These are phyloP conservation scores for Vanrija sp. DNA, from an alignment of 1,284 basidiomycete genomes.

Conservation along the genomic window DNA sequence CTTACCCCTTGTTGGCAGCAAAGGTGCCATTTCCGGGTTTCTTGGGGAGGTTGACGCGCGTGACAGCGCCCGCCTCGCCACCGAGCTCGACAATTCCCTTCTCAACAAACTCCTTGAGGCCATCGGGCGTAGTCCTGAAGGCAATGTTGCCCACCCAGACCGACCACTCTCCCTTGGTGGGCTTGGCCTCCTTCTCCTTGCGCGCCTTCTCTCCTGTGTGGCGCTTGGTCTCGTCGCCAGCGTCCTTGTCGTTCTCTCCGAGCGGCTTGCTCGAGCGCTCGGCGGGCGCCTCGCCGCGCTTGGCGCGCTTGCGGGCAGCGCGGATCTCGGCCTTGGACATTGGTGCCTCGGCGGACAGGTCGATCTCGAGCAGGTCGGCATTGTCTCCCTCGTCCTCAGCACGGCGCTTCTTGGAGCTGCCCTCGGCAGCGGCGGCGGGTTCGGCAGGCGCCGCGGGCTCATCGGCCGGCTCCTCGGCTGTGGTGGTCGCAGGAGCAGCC, in stretches of 20 bases:
- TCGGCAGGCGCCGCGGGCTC: slow-evolving; percentile 6
- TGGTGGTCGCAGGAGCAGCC: not conserved
- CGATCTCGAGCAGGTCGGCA: slow-evolving; percentile 43
- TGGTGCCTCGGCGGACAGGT: slow-evolving; percentile 43
- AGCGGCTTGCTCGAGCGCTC: slow-evolving; percentile 18
- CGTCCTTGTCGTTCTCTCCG: slow-evolving; percentile 39
- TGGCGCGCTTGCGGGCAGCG: slow-evolving; percentile 42
- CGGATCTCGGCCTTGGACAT: slow-evolving; percentile 48
- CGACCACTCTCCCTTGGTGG: slow-evolving; percentile 57
- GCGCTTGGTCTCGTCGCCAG: slow-evolving; percentile 4
- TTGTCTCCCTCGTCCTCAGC: slow-evolving; percentile 20
- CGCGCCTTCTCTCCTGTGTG: slow-evolving; percentile 59
- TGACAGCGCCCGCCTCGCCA: slow-evolving; percentile 44
- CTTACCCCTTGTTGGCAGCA: slow-evolving; percentile 55
- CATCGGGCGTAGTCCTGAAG: slow-evolving; percentile 77
- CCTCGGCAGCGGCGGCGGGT: slow-evolving; percentile 5
- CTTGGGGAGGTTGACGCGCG: slow-evolving; percentile 55
- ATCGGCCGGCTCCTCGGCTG: too few relatives aligned
- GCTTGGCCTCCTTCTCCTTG: slow-evolving; percentile 55
- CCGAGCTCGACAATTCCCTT: slow-evolving; percentile 54
- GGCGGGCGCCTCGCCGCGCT: slow-evolving; percentile 24
- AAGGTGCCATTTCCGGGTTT: slow-evolving; percentile 42
- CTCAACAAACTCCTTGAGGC: slow-evolving; percentile 68
- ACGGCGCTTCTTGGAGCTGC: slow-evolving; percentile 20
- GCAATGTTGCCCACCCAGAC: slow-evolving; percentile 95